These are phyloP conservation scores for Phalaenopsis aphrodite DNA, from an alignment of 106 monocot genomes.

Conservation along the genomic window DNA sequence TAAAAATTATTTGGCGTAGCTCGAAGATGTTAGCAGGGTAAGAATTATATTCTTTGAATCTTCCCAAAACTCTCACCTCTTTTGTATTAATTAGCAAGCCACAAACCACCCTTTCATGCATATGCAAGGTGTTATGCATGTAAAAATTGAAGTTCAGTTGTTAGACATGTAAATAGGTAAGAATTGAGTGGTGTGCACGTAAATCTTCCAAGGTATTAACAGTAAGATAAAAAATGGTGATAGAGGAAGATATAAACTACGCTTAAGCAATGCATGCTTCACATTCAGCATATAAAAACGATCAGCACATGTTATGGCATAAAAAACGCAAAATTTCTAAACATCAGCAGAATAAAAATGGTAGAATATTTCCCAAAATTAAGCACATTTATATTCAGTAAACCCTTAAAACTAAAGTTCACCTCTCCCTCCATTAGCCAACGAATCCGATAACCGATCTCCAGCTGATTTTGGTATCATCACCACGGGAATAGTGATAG, in stretches of 20 bases:
- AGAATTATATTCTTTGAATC: too few species aligned
- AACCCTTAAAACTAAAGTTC: conserved; percentile 10
- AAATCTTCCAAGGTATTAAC: neutral
- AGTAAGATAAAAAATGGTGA: neutral
- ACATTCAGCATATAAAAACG: neutral
- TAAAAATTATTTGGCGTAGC: too few species aligned
- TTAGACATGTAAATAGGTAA: too few species aligned
- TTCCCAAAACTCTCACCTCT: too few species aligned
- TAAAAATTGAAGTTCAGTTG: too few species aligned
- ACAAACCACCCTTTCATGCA: too few species aligned
- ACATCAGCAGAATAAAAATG: neutral
- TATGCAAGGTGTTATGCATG: too few species aligned
- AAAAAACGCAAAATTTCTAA: neutral
- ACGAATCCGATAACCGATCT: conserved; percentile 33
- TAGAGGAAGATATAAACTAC: neutral
- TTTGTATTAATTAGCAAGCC: too few species aligned
- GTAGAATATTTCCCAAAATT: neutral
- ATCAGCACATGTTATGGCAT: neutral
- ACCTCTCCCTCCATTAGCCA: conserved; percentile 57
- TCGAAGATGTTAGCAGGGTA: too few species aligned
- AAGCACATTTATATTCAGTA: neutral
- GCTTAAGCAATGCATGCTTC: neutral
- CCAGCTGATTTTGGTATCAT: conserved; percentile 89
- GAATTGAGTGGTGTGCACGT: too few species aligned
- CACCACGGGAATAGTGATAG: conserved; percentile 85